Base-by-base conservation (phyloP, 2,329 filamentous ascomycete species). In the Fusarium anguioides region DNA sequence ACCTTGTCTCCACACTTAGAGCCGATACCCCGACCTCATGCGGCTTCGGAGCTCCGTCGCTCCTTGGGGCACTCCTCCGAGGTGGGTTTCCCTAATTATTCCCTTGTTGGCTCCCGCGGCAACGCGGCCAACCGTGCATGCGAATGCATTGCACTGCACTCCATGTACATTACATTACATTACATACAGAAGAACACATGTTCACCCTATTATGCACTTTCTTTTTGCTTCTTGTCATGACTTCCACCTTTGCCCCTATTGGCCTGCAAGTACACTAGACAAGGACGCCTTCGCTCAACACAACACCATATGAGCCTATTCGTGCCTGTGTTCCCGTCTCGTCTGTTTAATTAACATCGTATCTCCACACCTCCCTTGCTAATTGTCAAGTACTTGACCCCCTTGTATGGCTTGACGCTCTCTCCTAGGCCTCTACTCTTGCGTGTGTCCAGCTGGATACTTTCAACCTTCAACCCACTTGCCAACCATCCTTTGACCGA, bases 401-500 rank as follows among this genome's bases (percentile, higher is more conserved):
- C 96, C 81, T 98, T 99, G 80, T 97, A 98, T 23, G 96, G 96
- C 80, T 94, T 96, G 36, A 98, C 89, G 4, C 91, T 89, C 69
- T 97, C 93, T 0, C 93, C 93, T 42, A 99, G 74, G 0, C 96
- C 96, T 57, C 90, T 87, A 78, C 93, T 97, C 80, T 90, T 94
- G 76, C 92, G 90, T n/a, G 87, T 83, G 75, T 94, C 84, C 71
- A 93, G 77, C 74, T 88, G 75, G 74, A 94, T 86, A 77, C 87
- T 89, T 69, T 91, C 89, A 27, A 91, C 84, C 75, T 85, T 90
- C 46, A 91, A 81, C 6, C 89, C 89, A 72, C 89, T 91, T 17
- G 89, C 84, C 70, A 91, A 74, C 87, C 89, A 91, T 6, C 89
- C 89, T 76, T 89, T 90, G 45, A 90, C 86, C 2, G 87, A 84